phyloP scores from a whole-genome alignment of 1,284 basidiomycete species.

The Schizophyllum commune region DNA sequence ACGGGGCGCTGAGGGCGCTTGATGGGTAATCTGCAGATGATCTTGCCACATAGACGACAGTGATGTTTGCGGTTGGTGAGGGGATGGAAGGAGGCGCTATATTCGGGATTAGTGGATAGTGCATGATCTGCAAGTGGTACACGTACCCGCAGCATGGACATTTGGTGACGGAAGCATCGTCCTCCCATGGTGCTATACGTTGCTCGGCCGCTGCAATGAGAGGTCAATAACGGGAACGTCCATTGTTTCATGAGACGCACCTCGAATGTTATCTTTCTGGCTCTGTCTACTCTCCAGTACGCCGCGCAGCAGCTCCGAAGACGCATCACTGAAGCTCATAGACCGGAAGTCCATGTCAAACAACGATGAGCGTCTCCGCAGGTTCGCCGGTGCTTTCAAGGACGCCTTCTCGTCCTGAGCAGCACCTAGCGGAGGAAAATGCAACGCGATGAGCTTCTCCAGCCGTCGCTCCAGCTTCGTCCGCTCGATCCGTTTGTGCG shows the following conservation, averaged over 20 bases:
- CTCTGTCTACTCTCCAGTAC: slow-evolving; percentile 23
- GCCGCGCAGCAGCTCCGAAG: slow-evolving; percentile 45
- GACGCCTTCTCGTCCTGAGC: slow-evolving; percentile 12
- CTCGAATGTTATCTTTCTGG: slow-evolving; percentile 49
- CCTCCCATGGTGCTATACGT: slow-evolving; percentile 92
- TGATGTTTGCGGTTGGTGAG: slow-evolving; percentile 94
- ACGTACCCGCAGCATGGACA: slow-evolving; percentile 85
- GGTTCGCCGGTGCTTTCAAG: slow-evolving; percentile 13
- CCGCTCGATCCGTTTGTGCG: slow-evolving; percentile 53
- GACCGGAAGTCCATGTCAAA: slow-evolving; percentile 56
- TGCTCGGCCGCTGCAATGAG: slow-evolving; percentile 68
- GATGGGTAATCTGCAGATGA: slow-evolving; percentile 87
- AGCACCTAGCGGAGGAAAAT: slow-evolving; percentile 49
- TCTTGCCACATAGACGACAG: slow-evolving; percentile 88
- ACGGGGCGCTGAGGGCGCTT: slow-evolving; percentile 63
- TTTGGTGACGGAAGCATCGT: slow-evolving; percentile 65
- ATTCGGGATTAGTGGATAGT: not conserved
- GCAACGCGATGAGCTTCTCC: slow-evolving; percentile 79
- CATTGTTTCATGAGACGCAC: slow-evolving; percentile 25
- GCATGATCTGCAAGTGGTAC: not conserved
- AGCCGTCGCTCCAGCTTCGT: slow-evolving; percentile 75
- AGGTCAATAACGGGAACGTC: not conserved
- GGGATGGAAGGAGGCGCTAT: slow-evolving; percentile 76
- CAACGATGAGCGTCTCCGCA: slow-evolving; percentile 49
- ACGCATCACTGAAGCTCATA: slow-evolving; percentile 47